These are phyloP conservation scores for Corchorus capsularis DNA, from an alignment of 345 rosid genomes.

Conservation along the genomic window DNA sequence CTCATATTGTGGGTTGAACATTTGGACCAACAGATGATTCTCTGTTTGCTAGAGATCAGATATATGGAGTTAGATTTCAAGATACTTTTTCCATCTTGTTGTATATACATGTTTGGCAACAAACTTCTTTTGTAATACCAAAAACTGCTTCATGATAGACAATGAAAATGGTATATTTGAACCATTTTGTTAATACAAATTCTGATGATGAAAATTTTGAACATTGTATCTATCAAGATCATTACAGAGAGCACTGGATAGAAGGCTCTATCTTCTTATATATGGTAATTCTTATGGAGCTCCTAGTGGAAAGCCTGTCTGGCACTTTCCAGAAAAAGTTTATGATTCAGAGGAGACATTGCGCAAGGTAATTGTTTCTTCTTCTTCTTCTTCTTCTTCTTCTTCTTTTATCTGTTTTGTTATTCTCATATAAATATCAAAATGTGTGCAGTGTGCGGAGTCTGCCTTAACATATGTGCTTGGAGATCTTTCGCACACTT, in stretches of 20 bases:
- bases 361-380: slow-evolving; percentile 50
- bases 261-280: slow-evolving; percentile 80
- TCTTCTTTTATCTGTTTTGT: not conserved
- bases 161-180: not conserved
- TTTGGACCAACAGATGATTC: not conserved
- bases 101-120: not conserved
- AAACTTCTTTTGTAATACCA: not conserved
- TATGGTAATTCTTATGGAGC: slow-evolving; percentile 61
- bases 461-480: slow-evolving; percentile 74
- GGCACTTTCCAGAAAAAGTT: slow-evolving; percentile 96
- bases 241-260: slow-evolving; percentile 82
- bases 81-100: not conserved
- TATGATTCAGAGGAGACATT: slow-evolving; percentile 87
- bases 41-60: not conserved
- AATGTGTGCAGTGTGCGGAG: slow-evolving; percentile 78
- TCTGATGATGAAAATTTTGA: slow-evolving; percentile 5
- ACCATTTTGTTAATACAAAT: not conserved
- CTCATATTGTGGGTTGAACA: not conserved
- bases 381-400: not conserved
- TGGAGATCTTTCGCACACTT: slow-evolving; percentile 82
- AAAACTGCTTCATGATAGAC: not conserved
- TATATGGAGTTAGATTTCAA: slow-evolving; percentile 6
- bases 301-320: slow-evolving; percentile 59
- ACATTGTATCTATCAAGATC: slow-evolving; percentile 39
- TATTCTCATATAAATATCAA: slow-evolving; percentile 7